Evolutionary conservation across 2,329 filamentous ascomycete species (phyloP), one percentile per base, ranked within the genome.

Genomic region (Madurella mycetomatis): DNA sequence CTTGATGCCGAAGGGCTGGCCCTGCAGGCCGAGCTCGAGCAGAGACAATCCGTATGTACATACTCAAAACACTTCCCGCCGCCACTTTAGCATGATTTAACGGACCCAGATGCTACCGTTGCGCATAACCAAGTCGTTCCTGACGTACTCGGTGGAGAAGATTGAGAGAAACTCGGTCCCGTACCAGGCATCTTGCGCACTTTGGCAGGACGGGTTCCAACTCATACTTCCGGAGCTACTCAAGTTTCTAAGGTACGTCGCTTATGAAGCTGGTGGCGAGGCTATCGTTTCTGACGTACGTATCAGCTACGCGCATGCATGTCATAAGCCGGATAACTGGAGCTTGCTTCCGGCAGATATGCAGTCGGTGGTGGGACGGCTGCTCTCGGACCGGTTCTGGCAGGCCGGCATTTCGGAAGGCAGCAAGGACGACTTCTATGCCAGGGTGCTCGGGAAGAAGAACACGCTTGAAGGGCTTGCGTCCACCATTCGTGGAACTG

Each of bases 381-480:
- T 97, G 17, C 75, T 99, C 18, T 95, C 91, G 13, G 94, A 99
- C 70, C 82, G 94, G 19, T 99, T 99, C 69, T 99, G 94, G 94
- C 94, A 99, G 75, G 90, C 92, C 7, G 94, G 94, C 9, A 99
- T 99, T 48, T 97, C 94, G 0, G 88, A 87, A 58, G 94, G 95
- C 25, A 97, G 90, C 64, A 91, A 94, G 68, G 94, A 97, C 59
- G 92, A 97, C 55, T 99, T 99, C 68, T 97, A 96, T 70, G 88
- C 90, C 32, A 84, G 90, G 41, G 92, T 99, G 2, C 84, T 90
- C 53, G 88, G 90, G 32, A 96, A 94, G 53, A 95, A 91, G 70
- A 82, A 81, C 41, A 96, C 91, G 0, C 83, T 96, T 53, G 94
- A 99, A 71, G 94, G 94, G 0, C 88, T 99, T 59, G 92, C 92